Evolutionary conservation across 2,329 filamentous ascomycete species (phyloP).

Genomic region (Fusarium penzigii): DNA sequence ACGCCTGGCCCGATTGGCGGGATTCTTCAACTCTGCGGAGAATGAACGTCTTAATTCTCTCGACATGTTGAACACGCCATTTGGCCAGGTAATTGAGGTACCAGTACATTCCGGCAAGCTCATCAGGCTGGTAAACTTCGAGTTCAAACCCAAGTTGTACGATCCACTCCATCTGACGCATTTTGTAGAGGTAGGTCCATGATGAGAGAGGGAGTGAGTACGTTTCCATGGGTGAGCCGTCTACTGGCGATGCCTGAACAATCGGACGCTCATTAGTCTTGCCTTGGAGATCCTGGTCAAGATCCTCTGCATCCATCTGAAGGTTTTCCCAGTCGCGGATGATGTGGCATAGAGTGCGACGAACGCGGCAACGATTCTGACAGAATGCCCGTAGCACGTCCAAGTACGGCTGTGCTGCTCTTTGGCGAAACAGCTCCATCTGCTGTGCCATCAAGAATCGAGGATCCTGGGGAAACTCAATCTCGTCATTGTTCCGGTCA

Average conservation of each 20-base stretch:
- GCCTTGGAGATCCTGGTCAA: conserved; percentile 67
- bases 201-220: conserved; percentile 76
- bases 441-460: conserved; percentile 71
- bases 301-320: conserved; percentile 77
- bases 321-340: conserved; percentile 82
- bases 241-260: conserved; percentile 41
- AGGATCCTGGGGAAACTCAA: conserved; percentile 73
- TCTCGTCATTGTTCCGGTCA: conserved; percentile 71
- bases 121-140: conserved; percentile 82
- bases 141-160: conserved; percentile 94
- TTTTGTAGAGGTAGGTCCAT: conserved; percentile 89
- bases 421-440: conserved; percentile 69
- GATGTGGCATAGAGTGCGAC: conserved; percentile 85
- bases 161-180: conserved; percentile 84
- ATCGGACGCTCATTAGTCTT: conserved; percentile 63
- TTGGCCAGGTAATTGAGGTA: conserved; percentile 76
- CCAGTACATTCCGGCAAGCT: conserved; percentile 88
- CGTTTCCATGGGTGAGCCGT: conserved; percentile 48
- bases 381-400: conserved; percentile 83
- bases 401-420: conserved; percentile 70
- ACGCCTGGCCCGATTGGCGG: conserved; percentile 10
- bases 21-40: conserved; percentile 40
- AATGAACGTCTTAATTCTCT: conserved; percentile 71
- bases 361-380: conserved; percentile 85
- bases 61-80: conserved; percentile 67